phyloP scores from a whole-genome alignment of 306 rosid genomes.

The Delonix regia region DNA sequence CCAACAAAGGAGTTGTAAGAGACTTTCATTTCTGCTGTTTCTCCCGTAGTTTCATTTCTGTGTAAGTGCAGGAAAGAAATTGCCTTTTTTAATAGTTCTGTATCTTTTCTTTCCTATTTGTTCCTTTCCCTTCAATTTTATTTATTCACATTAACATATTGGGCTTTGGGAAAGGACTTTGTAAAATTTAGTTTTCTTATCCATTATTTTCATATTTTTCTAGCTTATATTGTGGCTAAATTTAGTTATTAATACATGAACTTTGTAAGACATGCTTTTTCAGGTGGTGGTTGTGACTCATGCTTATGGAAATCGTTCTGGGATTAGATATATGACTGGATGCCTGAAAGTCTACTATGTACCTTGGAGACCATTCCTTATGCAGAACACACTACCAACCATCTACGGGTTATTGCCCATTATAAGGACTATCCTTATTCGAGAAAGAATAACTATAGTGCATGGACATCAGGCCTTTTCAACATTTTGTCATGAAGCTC shows the following conservation, averaged over 20 bases:
- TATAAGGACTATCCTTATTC: conserved; percentile 76
- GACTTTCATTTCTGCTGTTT: neutral
- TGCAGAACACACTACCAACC: conserved; percentile 91
- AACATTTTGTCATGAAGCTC: conserved; percentile 89
- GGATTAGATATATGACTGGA: conserved; percentile 88
- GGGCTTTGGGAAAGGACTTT: neutral
- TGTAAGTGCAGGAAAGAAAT: neutral
- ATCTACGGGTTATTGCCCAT: conserved; percentile 79
- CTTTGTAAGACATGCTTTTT: neutral
- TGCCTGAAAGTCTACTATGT: conserved; percentile 88
- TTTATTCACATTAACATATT: neutral
- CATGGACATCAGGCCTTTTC: conserved; percentile 98
- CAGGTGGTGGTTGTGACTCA: conserved; percentile 96
- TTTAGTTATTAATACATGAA: conserved; percentile 19
- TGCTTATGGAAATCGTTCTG: conserved; percentile 88
- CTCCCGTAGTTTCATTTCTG: neutral
- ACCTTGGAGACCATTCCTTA: conserved; percentile 85
- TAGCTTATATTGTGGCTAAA: conserved; percentile 11
- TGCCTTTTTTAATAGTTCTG: neutral
- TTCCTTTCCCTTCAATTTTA: neutral
- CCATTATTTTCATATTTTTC: neutral
- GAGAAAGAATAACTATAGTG: conserved; percentile 77
- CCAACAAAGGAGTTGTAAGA: neutral
- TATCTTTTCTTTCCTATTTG: neutral
- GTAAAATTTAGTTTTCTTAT: no score